Evolutionary conservation across 768 basidiomycete genomes (phyloP).

Genomic region (Chlorophyllum brunneum): DNA sequence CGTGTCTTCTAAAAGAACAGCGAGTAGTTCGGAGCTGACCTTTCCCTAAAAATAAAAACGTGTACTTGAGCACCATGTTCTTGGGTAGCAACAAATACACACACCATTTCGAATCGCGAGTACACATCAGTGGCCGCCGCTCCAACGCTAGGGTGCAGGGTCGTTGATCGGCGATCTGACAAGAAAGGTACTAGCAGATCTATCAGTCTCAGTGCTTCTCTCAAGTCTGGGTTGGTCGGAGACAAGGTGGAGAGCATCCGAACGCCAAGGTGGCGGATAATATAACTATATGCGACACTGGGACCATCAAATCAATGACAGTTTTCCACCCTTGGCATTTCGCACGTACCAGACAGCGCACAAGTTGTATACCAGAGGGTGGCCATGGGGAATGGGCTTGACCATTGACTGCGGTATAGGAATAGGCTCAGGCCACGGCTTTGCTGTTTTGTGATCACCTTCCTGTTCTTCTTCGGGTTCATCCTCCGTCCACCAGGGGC

Average conservation of each 20-base stretch:
- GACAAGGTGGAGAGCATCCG: slow-evolving; percentile 50
- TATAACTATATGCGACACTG: slow-evolving; percentile 69
- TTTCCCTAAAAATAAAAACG: slow-evolving; percentile 24
- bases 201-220: slow-evolving; percentile 45
- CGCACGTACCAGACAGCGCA: slow-evolving; percentile 63
- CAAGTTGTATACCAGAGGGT: slow-evolving; percentile 64
- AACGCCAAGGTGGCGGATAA: slow-evolving; percentile 55
- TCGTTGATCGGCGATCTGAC: slow-evolving; percentile 51
- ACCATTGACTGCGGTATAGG: slow-evolving; percentile 42
- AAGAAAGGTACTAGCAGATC: slow-evolving; percentile 62
- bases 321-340: background rate
- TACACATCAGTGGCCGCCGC: slow-evolving; percentile 59
- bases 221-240: slow-evolving; percentile 37
- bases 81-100: slow-evolving; percentile 12
- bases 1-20: slow-evolving; percentile 55
- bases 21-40: slow-evolving; percentile 39
- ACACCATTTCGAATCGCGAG: slow-evolving; percentile 59
- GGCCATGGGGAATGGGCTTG: slow-evolving; percentile 30
- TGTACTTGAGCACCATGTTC: background rate
- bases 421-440: slow-evolving; percentile 38
- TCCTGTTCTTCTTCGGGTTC: background rate
- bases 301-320: slow-evolving; percentile 4
- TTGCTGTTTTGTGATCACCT: background rate
- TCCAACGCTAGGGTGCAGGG: slow-evolving; percentile 46
- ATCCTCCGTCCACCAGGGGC: slow-evolving; percentile 67